These are phyloP conservation scores for Ascosphaera acerosa DNA, from an alignment of 2,329 filamentous ascomycete genomes.

Conservation along the genomic window DNA sequence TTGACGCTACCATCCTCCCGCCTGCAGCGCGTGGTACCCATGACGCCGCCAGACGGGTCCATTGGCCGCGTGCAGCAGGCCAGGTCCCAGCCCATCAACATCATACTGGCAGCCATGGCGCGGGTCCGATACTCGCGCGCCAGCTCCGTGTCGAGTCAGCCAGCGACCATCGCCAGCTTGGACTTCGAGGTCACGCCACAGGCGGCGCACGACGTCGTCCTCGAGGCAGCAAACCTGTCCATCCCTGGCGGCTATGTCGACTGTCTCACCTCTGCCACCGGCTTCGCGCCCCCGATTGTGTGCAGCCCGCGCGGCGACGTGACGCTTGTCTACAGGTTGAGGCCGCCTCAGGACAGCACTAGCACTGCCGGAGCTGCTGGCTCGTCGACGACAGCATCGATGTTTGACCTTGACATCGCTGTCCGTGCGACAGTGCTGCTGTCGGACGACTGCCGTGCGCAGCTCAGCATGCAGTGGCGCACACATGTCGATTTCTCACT, in stretches of 20 bases:
- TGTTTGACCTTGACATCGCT: conserved; percentile 22
- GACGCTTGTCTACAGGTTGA: conserved; percentile 30
- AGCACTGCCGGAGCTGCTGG: conserved; percentile 11
- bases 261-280: conserved; percentile 14
- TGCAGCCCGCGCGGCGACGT: conserved; percentile 30
- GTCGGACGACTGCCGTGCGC: conserved; percentile 17
- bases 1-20: conserved; percentile 29
- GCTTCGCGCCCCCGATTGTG: conserved; percentile 14
- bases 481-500: conserved; percentile 25
- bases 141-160: conserved; percentile 17
- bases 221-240: conserved; percentile 23
- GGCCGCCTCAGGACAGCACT: conserved; percentile 13
- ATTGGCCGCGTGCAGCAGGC: conserved; percentile 29
- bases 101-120: conserved; percentile 30
- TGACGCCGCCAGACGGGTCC: conserved; percentile 22
- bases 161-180: conserved; percentile 26
- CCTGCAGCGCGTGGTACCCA: conserved; percentile 30
- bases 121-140: conserved; percentile 29
- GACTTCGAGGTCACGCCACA: conserved; percentile 31
- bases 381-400: conserved; percentile 14
- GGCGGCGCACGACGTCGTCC: conserved; percentile 22
- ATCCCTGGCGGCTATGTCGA: conserved; percentile 24
- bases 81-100: conserved; percentile 26
- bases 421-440: conserved; percentile 20
- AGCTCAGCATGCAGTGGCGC: conserved; percentile 23